Evolutionary conservation across 164 flowering plant genomes (phyloP).

Genomic region (Umbellularia californica): DNA sequence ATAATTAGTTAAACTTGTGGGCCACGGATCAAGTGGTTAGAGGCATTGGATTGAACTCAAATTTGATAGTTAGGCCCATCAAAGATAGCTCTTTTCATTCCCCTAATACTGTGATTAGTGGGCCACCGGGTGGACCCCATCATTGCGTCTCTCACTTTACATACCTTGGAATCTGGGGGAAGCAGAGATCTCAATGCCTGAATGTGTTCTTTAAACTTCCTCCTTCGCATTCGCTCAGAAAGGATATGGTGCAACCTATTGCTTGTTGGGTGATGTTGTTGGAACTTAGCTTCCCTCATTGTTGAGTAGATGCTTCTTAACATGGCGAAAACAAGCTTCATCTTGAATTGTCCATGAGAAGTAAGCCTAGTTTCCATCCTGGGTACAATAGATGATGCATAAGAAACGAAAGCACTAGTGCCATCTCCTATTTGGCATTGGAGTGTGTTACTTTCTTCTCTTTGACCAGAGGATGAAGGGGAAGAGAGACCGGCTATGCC

Average conservation of each 20-base stretch:
- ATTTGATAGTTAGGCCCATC: too few species aligned
- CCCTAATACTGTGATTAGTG: too few species aligned
- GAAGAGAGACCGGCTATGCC: conserved; percentile 57
- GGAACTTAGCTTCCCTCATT: conserved; percentile 27
- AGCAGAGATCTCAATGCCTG: conserved; percentile 61
- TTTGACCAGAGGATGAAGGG: conserved; percentile 23
- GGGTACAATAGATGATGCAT: conserved; percentile 14
- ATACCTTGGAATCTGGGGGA: conserved; percentile 84
- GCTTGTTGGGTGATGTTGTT: conserved; percentile 30
- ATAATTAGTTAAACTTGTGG: too few species aligned
- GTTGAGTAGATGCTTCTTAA: conserved; percentile 29
- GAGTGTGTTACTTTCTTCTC: not conserved
- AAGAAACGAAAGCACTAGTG: conserved; percentile 51
- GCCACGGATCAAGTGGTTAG: too few species aligned
- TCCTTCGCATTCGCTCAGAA: conserved; percentile 70
- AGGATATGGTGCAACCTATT: conserved; percentile 71
- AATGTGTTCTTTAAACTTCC: conserved; percentile 72
- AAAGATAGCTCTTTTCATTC: too few species aligned
- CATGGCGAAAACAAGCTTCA: conserved; percentile 40
- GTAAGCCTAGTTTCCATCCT: conserved; percentile 4
- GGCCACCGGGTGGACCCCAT: too few species aligned
- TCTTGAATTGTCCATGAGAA: conserved; percentile 26
- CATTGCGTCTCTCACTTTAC: not conserved
- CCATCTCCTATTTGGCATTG: not conserved
- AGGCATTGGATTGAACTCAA: too few species aligned